Conservation (phyloP, 495 filamentous ascomycete genomes). For the Astrothelium macrocarpum region DNA sequence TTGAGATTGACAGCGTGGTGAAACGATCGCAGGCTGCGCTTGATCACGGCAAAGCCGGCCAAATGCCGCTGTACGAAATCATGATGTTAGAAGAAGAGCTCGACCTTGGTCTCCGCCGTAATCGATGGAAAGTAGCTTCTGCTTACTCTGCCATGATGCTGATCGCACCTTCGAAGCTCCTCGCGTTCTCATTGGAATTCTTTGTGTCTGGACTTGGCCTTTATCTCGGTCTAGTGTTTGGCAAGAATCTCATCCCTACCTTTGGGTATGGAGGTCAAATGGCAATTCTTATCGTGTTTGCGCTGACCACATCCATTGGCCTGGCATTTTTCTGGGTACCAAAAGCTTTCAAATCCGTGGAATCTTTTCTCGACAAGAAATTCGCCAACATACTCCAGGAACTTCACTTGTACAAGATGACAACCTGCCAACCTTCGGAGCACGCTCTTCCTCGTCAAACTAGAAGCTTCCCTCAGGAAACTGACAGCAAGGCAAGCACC, state of each 20-base stretch:
- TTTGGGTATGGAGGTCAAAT: background rate
- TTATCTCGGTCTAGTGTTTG: conserved; percentile 15
- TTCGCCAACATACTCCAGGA: background rate
- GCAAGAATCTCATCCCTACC: conserved; percentile 7
- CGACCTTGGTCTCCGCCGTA: background rate
- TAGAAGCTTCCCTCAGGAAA: background rate
- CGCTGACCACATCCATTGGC: background rate
- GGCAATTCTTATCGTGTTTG: background rate
- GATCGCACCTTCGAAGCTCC: conserved; percentile 7
- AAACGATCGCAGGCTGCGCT: background rate
- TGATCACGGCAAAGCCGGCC: background rate
- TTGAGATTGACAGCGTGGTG: background rate
- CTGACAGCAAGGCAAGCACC: background rate
- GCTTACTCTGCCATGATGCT: conserved; percentile 14
- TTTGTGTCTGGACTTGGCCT: conserved; percentile 15
- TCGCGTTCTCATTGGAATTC: conserved; percentile 7
- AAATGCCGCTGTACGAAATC: background rate
- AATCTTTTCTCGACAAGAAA: background rate
- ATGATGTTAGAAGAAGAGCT: background rate
- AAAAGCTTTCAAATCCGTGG: background rate
- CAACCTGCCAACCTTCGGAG: background rate
- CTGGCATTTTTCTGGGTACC: background rate
- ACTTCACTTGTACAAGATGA: background rate
- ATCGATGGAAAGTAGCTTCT: conserved; percentile 12
- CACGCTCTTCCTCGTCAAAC: no score